phyloP scores from a whole-genome alignment of 148 eudicot genomes.

The Rhododendron vialii region DNA sequence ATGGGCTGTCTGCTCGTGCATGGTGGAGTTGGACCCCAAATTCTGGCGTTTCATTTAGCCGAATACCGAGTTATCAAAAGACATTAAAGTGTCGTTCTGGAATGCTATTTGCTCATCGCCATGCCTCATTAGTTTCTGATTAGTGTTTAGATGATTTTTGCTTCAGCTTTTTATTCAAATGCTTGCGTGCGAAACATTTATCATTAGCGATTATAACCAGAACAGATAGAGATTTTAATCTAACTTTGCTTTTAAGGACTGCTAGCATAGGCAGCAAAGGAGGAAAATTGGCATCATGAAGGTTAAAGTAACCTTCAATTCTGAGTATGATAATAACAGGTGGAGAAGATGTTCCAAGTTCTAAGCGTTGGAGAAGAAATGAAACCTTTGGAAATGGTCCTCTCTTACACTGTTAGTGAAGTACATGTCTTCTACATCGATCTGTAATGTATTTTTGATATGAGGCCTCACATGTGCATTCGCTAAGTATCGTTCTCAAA shows the following conservation, averaged over 20 bases:
- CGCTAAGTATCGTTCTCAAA: neutral
- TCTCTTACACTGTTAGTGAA: too few relatives aligned
- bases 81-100: too few relatives aligned
- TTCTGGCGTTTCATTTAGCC: neutral
- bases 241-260: neutral
- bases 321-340: neutral
- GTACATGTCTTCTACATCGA: too few relatives aligned
- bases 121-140: neutral
- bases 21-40: neutral
- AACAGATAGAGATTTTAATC: neutral
- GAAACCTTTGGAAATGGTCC: conserved; percentile 3
- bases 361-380: neutral
- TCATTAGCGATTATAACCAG: neutral
- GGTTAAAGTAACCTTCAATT: neutral
- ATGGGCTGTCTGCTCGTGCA: neutral
- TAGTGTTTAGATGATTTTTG: neutral
- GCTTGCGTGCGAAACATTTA: neutral
- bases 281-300: neutral
- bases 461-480: neutral
- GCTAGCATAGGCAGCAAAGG: neutral
- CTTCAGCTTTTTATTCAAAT: neutral
- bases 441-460: too few relatives aligned
- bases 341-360: neutral
- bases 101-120: neutral
- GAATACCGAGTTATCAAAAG: too few relatives aligned